phyloP scores from a whole-genome alignment of 257 asterid genomes.

The Petunia secreta region DNA sequence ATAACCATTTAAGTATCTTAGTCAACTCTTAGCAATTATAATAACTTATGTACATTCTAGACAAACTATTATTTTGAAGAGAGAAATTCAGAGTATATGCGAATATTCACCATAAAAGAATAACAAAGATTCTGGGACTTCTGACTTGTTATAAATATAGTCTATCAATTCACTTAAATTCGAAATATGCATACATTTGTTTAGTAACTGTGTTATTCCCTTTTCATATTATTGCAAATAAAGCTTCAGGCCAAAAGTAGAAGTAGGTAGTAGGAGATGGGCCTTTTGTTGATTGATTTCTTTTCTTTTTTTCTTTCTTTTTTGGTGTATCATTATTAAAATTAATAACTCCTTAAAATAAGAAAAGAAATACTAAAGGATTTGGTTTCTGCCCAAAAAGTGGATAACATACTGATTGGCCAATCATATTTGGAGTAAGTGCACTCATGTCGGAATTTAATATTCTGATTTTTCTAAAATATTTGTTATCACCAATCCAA shows the following conservation, averaged over 20 bases:
- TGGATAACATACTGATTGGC: not conserved
- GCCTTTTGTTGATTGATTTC: not conserved
- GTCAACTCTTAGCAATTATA: constrained; percentile 14
- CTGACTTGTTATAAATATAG: not conserved
- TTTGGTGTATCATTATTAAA: not conserved
- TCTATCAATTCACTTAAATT: not conserved
- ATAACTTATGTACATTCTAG: not conserved
- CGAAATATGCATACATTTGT: not conserved
- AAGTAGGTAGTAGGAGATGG: not conserved
- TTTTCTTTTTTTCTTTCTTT: not conserved
- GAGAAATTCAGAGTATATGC: not conserved
- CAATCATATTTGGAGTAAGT: constrained; percentile 9
- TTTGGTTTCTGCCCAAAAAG: constrained; percentile 1
- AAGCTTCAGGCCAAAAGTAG: not conserved
- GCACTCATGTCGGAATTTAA: constrained; percentile 22
- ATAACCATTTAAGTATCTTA: not conserved
- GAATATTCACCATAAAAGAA: constrained; percentile 1
- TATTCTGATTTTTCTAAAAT: not conserved
- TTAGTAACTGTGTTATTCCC: not conserved
- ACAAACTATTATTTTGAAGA: not conserved
- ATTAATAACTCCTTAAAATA: not conserved
- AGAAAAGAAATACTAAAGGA: not conserved
- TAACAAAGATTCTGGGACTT: not conserved
- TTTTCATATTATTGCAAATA: not conserved
- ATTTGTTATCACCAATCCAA: not conserved